Conservation (phyloP, 805 yeast species). For the Suhomyces canberraensis region DNA sequence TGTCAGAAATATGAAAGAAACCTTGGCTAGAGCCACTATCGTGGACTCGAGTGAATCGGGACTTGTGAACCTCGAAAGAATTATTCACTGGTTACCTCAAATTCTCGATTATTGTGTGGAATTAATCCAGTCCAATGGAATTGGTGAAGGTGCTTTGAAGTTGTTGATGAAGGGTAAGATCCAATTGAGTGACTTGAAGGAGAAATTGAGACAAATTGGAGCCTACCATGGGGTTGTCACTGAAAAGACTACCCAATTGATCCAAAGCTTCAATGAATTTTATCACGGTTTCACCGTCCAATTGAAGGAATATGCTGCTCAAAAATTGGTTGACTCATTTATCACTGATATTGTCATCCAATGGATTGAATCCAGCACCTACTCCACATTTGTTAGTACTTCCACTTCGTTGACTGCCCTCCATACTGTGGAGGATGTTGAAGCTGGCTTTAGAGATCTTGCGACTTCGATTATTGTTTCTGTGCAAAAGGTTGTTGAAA, state of each 20-base stretch:
- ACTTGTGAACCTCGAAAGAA: constrained; percentile 12
- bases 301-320: constrained; percentile 34
- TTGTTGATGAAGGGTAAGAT: constrained; percentile 16
- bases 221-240: constrained; percentile 9
- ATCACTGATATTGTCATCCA: constrained; percentile 44
- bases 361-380: constrained; percentile 37
- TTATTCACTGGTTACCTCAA: constrained; percentile 32
- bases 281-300: constrained; percentile 19
- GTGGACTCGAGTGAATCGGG: constrained; percentile 17
- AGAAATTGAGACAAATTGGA: constrained; percentile 20
- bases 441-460: constrained; percentile 46
- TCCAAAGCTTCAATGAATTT: constrained; percentile 19
- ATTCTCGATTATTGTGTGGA: constrained; percentile 33
- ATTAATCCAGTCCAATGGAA: constrained; percentile 11
- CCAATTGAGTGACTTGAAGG: constrained; percentile 12
- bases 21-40: constrained; percentile 14
- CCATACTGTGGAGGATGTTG: constrained; percentile 35
- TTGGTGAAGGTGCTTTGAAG: constrained; percentile 11
- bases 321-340: constrained; percentile 36
- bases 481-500: constrained; percentile 56
- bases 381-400: constrained; percentile 6
- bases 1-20: constrained; percentile 7
- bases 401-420: constrained; percentile 4
- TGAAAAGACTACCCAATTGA: constrained; percentile 12
- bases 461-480: constrained; percentile 61